A percentile compares a stretch with the other conserved stretches of the same genome.
Conservation (phyloP, 176 grass and related monocot species). For the Cymbopogon citratus region DNA sequence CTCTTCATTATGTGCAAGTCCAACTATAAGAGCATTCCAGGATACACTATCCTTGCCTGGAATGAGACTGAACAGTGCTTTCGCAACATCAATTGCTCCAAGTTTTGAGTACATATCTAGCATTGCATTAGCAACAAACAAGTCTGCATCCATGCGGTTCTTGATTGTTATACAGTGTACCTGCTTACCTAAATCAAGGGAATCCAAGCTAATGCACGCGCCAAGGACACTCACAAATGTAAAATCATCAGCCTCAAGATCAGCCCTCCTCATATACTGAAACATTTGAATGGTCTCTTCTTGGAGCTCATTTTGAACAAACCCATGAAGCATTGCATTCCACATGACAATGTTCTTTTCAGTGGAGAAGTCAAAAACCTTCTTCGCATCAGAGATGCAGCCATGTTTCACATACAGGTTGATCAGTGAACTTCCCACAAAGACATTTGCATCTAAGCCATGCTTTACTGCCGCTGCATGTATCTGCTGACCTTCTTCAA, state of each 20-base stretch:
- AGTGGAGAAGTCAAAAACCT: slow-evolving; percentile 42
- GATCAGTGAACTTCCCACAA: slow-evolving; percentile 67
- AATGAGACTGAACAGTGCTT: slow-evolving; percentile 42
- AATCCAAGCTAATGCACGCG: slow-evolving; percentile 30
- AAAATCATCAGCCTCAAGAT: slow-evolving; percentile 50
- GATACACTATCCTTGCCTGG: slow-evolving; percentile 51
- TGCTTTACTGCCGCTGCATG: slow-evolving; percentile 43
- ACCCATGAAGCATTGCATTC: slow-evolving; percentile 62
- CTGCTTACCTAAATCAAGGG: slow-evolving; percentile 42
- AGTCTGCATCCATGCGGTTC: slow-evolving; percentile 31
- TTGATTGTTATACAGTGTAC: slow-evolving; percentile 55
- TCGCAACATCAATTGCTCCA: slow-evolving; percentile 43
- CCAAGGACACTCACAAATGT: slow-evolving; percentile 59
- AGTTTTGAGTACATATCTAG: slow-evolving; percentile 70
- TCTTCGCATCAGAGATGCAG: slow-evolving; percentile 39
- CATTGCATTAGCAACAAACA: slow-evolving; percentile 67
- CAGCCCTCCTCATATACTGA: slow-evolving; percentile 34
- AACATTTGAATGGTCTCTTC: slow-evolving; percentile 46
- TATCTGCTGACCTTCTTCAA: slow-evolving; percentile 34
- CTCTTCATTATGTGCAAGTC: slow-evolving; percentile 51
- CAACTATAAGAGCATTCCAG: slow-evolving; percentile 76
- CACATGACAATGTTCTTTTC: slow-evolving; percentile 67
- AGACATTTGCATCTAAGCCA: slow-evolving; percentile 61
- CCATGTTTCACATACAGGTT: slow-evolving; percentile 55
- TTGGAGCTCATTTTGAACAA: slow-evolving; percentile 47